Evolutionary conservation across 805 yeast genomes (phyloP).

Genomic region (Candida andamanensis): DNA sequence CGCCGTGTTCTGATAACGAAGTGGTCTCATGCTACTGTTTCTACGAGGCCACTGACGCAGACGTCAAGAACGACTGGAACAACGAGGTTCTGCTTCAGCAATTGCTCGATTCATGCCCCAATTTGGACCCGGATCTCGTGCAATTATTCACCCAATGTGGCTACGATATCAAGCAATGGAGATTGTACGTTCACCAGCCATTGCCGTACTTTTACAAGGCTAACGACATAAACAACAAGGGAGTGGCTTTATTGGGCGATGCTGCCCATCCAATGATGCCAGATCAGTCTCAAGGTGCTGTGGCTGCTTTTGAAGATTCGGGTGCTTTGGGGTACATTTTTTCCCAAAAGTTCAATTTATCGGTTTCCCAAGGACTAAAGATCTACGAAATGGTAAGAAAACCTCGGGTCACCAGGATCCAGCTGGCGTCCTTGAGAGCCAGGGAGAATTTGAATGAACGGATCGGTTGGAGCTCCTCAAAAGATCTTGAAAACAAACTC

Average conservation of each 20-base stretch:
- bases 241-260: constrained; percentile 18
- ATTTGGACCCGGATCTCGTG: constrained; percentile 12
- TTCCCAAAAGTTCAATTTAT: constrained; percentile 18
- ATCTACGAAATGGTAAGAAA: constrained; percentile 20
- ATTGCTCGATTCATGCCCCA: constrained; percentile 8
- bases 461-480: constrained; percentile 22
- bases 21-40: constrained; percentile 14
- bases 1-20: constrained; percentile 14
- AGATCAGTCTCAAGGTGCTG: constrained; percentile 19
- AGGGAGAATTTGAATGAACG: constrained; percentile 26
- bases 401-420: constrained; percentile 25
- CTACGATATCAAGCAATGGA: constrained; percentile 13
- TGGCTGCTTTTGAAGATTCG: constrained; percentile 19
- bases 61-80: constrained; percentile 13
- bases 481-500: constrained; percentile 14
- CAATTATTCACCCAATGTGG: constrained; percentile 13
- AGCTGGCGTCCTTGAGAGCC: constrained; percentile 26
- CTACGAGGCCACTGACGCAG: constrained; percentile 12
- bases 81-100: constrained; percentile 13
- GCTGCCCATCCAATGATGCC: constrained; percentile 23
- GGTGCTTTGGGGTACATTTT: constrained; percentile 19
- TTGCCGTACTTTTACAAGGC: constrained; percentile 14
- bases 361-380: constrained; percentile 15
- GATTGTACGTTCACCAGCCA: constrained; percentile 15
- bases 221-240: constrained; percentile 11